phyloP scores from a whole-genome alignment of 345 rosid species.

The Passiflora organensis region DNA sequence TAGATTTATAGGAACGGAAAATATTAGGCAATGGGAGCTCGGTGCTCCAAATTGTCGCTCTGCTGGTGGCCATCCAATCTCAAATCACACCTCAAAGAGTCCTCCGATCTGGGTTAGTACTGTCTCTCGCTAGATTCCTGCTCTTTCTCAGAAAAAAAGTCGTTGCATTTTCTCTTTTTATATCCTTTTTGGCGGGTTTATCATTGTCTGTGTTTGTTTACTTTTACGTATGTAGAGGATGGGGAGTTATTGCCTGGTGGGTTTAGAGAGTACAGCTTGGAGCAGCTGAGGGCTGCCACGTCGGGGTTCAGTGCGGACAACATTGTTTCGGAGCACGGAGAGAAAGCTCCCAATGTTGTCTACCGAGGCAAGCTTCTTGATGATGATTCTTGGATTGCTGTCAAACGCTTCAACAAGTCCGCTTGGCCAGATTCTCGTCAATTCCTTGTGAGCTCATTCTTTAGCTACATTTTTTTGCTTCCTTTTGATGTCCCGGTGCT shows the following conservation, averaged over 20 bases:
- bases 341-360: slow-evolving; percentile 93
- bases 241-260: slow-evolving; percentile 59
- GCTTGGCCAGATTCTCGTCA: slow-evolving; percentile 99
- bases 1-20: slow-evolving; percentile 1
- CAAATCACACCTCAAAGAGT: slow-evolving; percentile 51
- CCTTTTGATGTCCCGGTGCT: neutral
- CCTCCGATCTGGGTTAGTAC: slow-evolving; percentile 68
- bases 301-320: slow-evolving; percentile 66
- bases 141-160: slow-evolving; percentile 23
- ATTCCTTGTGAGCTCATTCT: slow-evolving; percentile 48
- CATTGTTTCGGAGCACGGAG: slow-evolving; percentile 95
- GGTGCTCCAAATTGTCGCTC: slow-evolving; percentile 82
- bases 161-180: slow-evolving; percentile 1
- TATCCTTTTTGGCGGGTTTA: slow-evolving; percentile 1
- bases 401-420: slow-evolving; percentile 78
- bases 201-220: slow-evolving; percentile 1
- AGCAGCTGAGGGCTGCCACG: slow-evolving; percentile 77
- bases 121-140: slow-evolving; percentile 11
- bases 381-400: slow-evolving; percentile 67
- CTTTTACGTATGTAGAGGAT: slow-evolving; percentile 40
- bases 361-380: slow-evolving; percentile 70
- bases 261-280: slow-evolving; percentile 68
- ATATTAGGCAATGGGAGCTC: slow-evolving; percentile 58
- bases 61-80: slow-evolving; percentile 83
- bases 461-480: neutral